Evolutionary conservation across 306 rosid genomes (phyloP), one percentile per base, ranked within the genome.

Genomic region (Senna siamea): DNA sequence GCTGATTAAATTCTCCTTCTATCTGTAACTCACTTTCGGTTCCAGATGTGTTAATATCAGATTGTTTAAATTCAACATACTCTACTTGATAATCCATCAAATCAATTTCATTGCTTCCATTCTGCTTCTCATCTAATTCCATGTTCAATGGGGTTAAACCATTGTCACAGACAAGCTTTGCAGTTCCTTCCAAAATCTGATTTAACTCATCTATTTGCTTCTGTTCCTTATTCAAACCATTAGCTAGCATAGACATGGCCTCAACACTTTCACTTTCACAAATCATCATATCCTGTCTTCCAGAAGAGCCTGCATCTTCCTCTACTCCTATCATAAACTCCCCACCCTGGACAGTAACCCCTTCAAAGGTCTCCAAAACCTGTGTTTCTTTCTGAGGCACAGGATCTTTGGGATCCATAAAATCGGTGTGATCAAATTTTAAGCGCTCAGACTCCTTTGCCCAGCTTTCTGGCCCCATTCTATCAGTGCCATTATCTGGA

Each of bases 141-240:
- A 28, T 30, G n/a, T 53, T 41, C 14, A 26, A 32, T 51, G 74
- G 74, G 44, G 23, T 74, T 50, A 58, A 32, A 56, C 59, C 75
- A 53, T 34, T 55, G 66, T 73, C 89, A 70, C 56, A 51, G 44
- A 78, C 53, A 70, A 17, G 73, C n/a, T 66, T 79, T 61, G 77
- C 84, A 60, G 77, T 57, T 65, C 85, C 92, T 79, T 78, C 66
- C 74, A 82, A 51, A 14, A 53, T 79, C 51, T 78, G 69, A 74
- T 82, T 81, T 28, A 80, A 78, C 71, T 80, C 85, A 10, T 80
- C 80, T 40, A 69, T 73, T 34, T 34, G 59, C 69, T 32, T 67
- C 15, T 64, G 75, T 34, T 84, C 85, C 47, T 26, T 43, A 51
- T 61, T 76, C 62, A 76, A 48, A 34, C 18, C 72, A 69, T 64